phyloP scores from a whole-genome alignment of 305 asterid species.

The Coffea humblotiana region DNA sequence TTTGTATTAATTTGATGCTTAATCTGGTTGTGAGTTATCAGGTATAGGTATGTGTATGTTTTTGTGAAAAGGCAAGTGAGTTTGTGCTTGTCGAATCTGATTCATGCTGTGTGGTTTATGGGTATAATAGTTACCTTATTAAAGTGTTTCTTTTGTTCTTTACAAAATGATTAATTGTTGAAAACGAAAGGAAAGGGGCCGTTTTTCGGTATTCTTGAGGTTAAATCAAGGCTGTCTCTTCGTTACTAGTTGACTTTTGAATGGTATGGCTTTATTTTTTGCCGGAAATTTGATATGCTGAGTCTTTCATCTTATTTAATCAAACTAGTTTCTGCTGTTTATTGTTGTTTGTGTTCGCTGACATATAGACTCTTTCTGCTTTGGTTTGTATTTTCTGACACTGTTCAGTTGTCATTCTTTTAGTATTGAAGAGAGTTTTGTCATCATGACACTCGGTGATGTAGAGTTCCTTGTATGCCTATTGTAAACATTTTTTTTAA shows the following conservation, averaged over 20 bases:
- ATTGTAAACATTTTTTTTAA: not conserved
- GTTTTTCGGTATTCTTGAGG: not conserved
- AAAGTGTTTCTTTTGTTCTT: not conserved
- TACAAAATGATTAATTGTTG: not conserved
- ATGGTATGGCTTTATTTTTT: not conserved
- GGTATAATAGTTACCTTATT: not conserved
- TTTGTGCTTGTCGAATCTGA: not conserved
- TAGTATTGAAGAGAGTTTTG: not conserved
- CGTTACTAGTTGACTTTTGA: not conserved
- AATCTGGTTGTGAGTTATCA: conserved; percentile 1
- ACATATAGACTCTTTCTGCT: not conserved
- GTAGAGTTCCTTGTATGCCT: not conserved
- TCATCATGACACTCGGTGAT: not conserved
- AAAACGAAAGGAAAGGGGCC: not conserved
- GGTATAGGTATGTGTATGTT: not conserved
- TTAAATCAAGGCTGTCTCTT: not conserved
- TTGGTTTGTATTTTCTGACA: not conserved
- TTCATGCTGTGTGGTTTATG: not conserved
- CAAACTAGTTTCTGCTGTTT: not conserved
- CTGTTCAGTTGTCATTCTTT: not conserved
- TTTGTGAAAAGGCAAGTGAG: not conserved
- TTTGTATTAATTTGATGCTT: not conserved
- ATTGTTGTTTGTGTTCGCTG: not conserved
- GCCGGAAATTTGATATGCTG: not conserved
- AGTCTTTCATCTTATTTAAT: not conserved